Evolutionary conservation across 2,329 filamentous ascomycete species (phyloP).

Genomic region (Colletotrichum chrysophilum): DNA sequence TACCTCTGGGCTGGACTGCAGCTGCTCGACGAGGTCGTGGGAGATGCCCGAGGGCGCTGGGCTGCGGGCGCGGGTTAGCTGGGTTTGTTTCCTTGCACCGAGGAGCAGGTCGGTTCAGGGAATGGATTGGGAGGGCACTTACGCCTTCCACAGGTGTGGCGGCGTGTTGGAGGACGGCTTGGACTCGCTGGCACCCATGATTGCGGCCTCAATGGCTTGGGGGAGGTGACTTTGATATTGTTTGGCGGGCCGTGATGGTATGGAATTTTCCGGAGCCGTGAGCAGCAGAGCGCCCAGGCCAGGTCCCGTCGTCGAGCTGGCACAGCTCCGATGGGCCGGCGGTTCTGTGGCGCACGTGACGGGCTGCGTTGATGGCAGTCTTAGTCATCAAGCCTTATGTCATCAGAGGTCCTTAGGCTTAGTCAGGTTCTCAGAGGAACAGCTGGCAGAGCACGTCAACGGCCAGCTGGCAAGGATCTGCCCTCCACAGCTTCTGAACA

Average conservation of each 20-base stretch:
- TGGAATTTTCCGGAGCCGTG: conserved; percentile 24
- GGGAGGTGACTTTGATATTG: conserved; percentile 16
- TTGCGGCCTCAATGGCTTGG: conserved; percentile 34
- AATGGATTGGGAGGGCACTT: conserved; percentile 31
- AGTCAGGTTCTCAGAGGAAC: neutral
- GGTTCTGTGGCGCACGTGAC: neutral
- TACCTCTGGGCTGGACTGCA: conserved; percentile 89
- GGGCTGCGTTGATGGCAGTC: rapidly evolving
- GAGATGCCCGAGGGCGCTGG: conserved; percentile 66
- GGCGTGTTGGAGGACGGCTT: conserved; percentile 51
- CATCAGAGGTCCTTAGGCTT: neutral
- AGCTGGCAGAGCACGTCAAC: neutral
- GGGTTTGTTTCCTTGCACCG: neutral
- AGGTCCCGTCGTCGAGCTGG: conserved; percentile 18
- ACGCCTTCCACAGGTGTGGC: conserved; percentile 62
- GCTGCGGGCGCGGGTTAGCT: conserved; percentile 31
- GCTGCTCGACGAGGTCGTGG: conserved; percentile 78
- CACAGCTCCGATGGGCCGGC: conserved; percentile 20
- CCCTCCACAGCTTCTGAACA: neutral
- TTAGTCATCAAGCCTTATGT: neutral
- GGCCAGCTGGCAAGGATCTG: neutral
- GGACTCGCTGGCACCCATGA: conserved; percentile 63
- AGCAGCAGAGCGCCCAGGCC: neutral
- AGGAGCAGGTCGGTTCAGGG: neutral
- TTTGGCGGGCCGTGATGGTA: conserved; percentile 19